Base-by-base conservation (phyloP, 2,329 filamentous ascomycete species). In the Calonectria multiphialidica region DNA sequence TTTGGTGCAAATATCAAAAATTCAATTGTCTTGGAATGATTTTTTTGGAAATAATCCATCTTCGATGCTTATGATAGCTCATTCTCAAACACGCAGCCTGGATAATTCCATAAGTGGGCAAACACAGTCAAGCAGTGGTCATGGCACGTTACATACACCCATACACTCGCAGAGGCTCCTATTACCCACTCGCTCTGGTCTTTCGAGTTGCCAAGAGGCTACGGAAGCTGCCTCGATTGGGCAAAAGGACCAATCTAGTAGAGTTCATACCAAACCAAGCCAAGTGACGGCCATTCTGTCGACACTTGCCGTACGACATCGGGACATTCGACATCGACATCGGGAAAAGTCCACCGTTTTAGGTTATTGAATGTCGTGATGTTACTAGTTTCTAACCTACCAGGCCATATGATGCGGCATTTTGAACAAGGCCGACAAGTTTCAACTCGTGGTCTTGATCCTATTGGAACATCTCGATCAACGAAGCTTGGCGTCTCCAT, bases 111-210 rank as follows among this genome's bases (percentile, higher is more conserved):
- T 23, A 23, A 21, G 44, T 28, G 33, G 21, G 37, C 3, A 10
- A n/a, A 37, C n/a, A 35, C 21, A 59, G 8, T 55, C 30, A 35
- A 28, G 10, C 30, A 25, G 35, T n/a, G 12, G n/a, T 23, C 5
- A 59, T 59, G 53, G 21, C 53, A 59, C 53, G 53, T 59, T 59
- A 59, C 53, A 59, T 59, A 59, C 53, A 23, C 7, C 5, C 53
- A 59, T 59, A 59, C 53, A 23, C 7, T 6, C 35, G 25, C 40
- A 37, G 6, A 5, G 37, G 35, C 53, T n/a, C 35, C 53, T 8
- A 40, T 40, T 37, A 7, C 33, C 33, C 21, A 40, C 33, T 6
- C 53, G 6, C 33, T 25, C 21, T 9, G n/a, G 21, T 37, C 33
- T 21, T n/a, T 59, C 53, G 21, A 40, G 33, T 23, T 59, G 53